Conservation (phyloP, 1,139 yeast genomes). For the Blastobotrys ciferrii region DNA sequence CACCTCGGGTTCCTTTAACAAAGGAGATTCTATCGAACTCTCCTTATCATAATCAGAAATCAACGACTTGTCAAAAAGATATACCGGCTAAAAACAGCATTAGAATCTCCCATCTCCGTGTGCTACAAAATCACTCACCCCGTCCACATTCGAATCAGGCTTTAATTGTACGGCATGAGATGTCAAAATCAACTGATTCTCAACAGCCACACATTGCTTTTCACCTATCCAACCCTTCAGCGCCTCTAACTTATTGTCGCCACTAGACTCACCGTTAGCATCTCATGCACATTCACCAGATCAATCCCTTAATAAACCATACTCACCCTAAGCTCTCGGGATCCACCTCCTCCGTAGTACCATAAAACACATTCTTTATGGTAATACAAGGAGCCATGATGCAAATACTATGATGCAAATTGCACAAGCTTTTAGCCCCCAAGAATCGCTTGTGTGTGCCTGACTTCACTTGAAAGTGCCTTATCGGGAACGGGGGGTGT, state of each 20-base stretch:
- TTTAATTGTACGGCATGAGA: conserved; percentile 31
- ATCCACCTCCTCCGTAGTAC: conserved; percentile 9
- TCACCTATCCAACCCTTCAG: conserved; percentile 47
- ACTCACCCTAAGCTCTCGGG: conserved; percentile 8
- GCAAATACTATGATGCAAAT: neutral
- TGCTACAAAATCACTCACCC: conserved; percentile 15
- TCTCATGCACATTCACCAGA: neutral
- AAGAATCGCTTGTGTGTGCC: neutral
- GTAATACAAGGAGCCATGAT: neutral
- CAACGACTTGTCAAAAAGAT: conserved; percentile 30
- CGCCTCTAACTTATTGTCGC: conserved; percentile 13
- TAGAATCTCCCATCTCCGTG: neutral
- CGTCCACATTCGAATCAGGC: conserved; percentile 30
- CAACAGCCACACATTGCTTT: conserved; percentile 23
- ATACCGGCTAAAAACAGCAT: conserved; percentile 22
- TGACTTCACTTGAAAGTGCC: neutral
- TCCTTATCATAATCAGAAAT: conserved; percentile 12
- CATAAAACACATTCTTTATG: conserved; percentile 13
- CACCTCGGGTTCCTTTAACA: neutral
- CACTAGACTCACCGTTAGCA: neutral
- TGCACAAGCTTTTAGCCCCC: neutral
- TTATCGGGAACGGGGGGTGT: neutral
- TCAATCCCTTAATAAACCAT: neutral
- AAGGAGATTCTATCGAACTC: neutral
- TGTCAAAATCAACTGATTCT: conserved; percentile 33